Base-by-base conservation (phyloP, 2,329 filamentous ascomycete genomes). In the Sporothrix globosa region DNA sequence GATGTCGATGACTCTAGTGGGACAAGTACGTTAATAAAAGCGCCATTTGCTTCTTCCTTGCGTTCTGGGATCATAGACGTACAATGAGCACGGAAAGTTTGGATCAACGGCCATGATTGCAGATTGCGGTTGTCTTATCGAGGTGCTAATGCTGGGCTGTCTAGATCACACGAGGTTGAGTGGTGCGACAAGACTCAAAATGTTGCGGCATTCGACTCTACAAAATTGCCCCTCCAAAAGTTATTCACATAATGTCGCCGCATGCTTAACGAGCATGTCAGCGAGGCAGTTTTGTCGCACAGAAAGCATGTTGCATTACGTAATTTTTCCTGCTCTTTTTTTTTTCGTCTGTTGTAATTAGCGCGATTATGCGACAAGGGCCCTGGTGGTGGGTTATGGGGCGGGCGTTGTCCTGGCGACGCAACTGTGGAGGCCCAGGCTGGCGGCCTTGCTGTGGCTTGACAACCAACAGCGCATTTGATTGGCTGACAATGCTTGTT, bases 41-140 rank as follows among this genome's bases (percentile, higher is more conserved):
- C 34, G 10, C 11, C 41, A 7, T 11, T 65, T 48, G 10, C 21
- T 65, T 27, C 30, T n/a, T 27, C 48, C 9, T 24, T 34, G 48
- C 17, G 6, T 7, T 39, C 2, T 44, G 44, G 19, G 39, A 19
- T 81, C 7, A 19, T 19, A n/a, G 48, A 19, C 87, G 77, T 82
- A 90, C 89, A 91, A 78, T 44, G 86, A 84, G 79, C 88, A 91
- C 67, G 89, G 88, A 75, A 90, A 91, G 19, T 83, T 82, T 63
- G 82, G 74, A 74, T 85, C 84, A 71, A 78, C 74, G 75, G 77
- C 77, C 72, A 80, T 77, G 27, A 63, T 67, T 50, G 48, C 19
- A 19, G 44, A 3, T 30, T 30, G 27, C 27, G 27, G 3, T 30
- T 41, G 61, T 21, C 19, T 24, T 48, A 13, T n/a, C 39, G 34